Evolutionary conservation across 2,329 filamentous ascomycete genomes (phyloP).

Genomic region (Davidsoniella virescens): DNA sequence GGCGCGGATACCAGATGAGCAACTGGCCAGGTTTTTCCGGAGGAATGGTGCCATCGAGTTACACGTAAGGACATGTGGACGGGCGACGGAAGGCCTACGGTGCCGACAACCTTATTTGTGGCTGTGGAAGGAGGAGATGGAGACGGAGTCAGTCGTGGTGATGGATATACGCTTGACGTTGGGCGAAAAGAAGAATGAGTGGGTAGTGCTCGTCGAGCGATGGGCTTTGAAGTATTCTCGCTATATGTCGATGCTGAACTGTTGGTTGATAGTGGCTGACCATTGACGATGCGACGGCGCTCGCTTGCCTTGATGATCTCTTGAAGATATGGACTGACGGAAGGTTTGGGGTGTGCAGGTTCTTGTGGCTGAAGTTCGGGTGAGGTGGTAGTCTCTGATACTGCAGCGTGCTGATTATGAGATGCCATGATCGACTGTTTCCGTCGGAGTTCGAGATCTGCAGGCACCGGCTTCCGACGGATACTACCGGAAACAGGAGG

Average conservation of each 20-base stretch:
- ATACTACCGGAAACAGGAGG: constrained; percentile 1
- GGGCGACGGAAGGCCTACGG: constrained; percentile 2
- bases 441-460: constrained; percentile 4
- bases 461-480: constrained; percentile 8
- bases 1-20: constrained; percentile 7
- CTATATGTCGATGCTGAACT: no score
- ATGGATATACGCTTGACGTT: neutral
- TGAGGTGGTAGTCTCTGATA: no score
- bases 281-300: constrained; percentile 30
- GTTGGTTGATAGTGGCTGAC: neutral
- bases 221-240: no score
- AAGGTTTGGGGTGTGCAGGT: constrained; percentile 44
- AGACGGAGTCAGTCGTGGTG: constrained; percentile 2
- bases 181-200: no score
- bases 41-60: constrained; percentile 8
- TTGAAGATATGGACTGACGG: constrained; percentile 39
- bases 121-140: constrained; percentile 1
- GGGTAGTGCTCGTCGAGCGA: no score
- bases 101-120: constrained; percentile 6
- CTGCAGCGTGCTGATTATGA: neutral
- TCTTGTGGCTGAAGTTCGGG: constrained; percentile 12
- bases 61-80: constrained; percentile 7
- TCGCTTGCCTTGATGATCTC: constrained; percentile 18
- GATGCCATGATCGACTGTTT: constrained; percentile 2
- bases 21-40: constrained; percentile 9